Evolutionary conservation across 1,284 basidiomycete genomes (phyloP), one percentile per base, ranked within the genome.

Genomic region (Puccinia horiana): DNA sequence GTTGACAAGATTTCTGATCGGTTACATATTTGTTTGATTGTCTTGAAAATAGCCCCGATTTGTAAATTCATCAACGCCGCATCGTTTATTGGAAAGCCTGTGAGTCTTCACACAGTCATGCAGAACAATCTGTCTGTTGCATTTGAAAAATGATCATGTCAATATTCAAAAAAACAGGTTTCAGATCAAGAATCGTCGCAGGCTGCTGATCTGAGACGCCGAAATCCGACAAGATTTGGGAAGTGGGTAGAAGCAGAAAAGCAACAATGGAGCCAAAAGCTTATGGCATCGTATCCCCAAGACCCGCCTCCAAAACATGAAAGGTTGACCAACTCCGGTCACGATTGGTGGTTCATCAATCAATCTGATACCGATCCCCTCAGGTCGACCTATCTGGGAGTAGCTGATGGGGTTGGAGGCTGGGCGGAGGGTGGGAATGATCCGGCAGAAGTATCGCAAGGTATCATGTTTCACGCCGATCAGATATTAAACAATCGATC

Each of bases 311-410:
- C 52, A 16, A 70, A 80, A 37, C 58, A 56, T 35, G 37, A 72
- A 23, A 52, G n/a, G 9, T 29, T 80, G 32, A 69, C 67, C 32
- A 67, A 80, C 44, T 80, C 77, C 8, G 77, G 77, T 29, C 65
- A 80, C 42, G 77, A 80, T 80, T 80, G 77, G 77, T 80, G 77
- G 77, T 80, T 80, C 20, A 72, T 80, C 37, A 72, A 72, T 49
- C 63, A 80, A 8, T 32, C 35, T 11, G 29, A 54, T 26, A 12
- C 35, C 23, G 18, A 54, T 26, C 40, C 56, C 3, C 18, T 47
- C 29, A 54, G 32, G 6, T 18, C 26, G 6, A 29, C 69, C 12
- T 47, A 40, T n/a, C 40, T 81, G 26, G 79, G 69, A 32, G 79
- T 81, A 6, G 79, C 79, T 35, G 79, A 81, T 65, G 79, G 79